These are phyloP conservation scores for Neoboletus brunneissimus DNA, from an alignment of 768 basidiomycete species.

Conservation along the genomic window DNA sequence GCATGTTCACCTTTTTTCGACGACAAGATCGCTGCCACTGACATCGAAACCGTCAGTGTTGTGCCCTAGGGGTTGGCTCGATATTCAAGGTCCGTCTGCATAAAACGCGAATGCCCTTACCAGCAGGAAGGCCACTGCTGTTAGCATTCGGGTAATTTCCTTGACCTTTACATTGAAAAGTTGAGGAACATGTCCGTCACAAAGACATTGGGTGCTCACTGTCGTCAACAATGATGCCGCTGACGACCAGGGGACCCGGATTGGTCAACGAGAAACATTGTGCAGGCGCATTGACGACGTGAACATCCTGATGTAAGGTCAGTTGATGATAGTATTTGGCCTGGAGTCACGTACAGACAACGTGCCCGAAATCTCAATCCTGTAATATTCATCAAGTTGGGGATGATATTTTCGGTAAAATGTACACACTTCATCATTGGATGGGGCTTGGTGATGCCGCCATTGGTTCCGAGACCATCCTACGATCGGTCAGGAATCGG, in stretches of 20 bases:
- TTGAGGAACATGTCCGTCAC: neutral
- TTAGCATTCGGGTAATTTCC: constrained; percentile 51
- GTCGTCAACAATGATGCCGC: constrained; percentile 52
- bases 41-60: constrained; percentile 53
- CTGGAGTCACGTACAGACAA: constrained; percentile 28
- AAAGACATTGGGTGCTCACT: constrained; percentile 35
- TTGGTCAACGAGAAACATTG: constrained; percentile 34
- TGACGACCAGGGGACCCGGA: constrained; percentile 38
- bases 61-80: constrained; percentile 25
- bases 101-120: constrained; percentile 15
- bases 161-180: constrained; percentile 37
- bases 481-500: neutral
- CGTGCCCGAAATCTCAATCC: constrained; percentile 41
- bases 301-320: constrained; percentile 27
- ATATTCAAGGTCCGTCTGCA: neutral
- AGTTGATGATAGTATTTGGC: neutral
- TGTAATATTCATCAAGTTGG: constrained; percentile 6
- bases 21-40: constrained; percentile 35
- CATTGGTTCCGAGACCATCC: constrained; percentile 24
- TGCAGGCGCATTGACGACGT: constrained; percentile 39
- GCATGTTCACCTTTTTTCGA: constrained; percentile 19
- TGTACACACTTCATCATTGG: constrained; percentile 40
- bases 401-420: neutral
- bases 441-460: constrained; percentile 22
- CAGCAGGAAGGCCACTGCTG: constrained; percentile 47